Base-by-base conservation (phyloP, 164 flowering plant species). In the Aristolochia contorta region DNA sequence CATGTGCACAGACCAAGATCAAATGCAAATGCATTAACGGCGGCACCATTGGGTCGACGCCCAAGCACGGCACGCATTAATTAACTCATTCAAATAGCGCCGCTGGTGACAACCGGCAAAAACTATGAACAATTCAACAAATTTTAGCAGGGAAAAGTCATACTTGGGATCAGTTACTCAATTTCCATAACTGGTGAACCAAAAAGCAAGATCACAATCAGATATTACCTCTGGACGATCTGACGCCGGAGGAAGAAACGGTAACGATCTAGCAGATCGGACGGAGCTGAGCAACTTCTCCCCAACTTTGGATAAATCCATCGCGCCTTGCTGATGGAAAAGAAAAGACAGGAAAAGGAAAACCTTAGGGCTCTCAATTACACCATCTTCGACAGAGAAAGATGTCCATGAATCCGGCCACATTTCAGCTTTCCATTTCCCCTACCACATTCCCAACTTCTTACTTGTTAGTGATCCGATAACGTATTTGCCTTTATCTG, bases 231-330 rank as follows among this genome's bases (percentile, higher is more conserved):
- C 95, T 2, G 97, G 99, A 23, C 97, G 93, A 79, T 93, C 91
- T 4, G 90, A 75, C 43, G 82, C 6, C 20, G 85, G 60, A 65
- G 92, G 92, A 62, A 85, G 81, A 58, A 90, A 75, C n/a, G 95
- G 95, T 13, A 94, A 76, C 51, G 96, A 86, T 69, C 89, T 72
- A 32, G 99, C 97, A 20, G 99, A 94, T 61, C 89, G 82, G 13
- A 94, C 96, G 24, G 97, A 91, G 74, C 91, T 87, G 57, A 94
- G 72, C 54, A 94, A 75, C 82, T 82, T 91, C 82, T 91, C 99
- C 6, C 99, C 97, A 21, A 91, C 95, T 64, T 80, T 91, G 20
- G 97, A 82, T 54, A 94, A 79, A 79, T 94, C 99, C 97, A 94
- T 94, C 55, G 74, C 84, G 51, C 77, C 89, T 20, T 56, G 84